Base-by-base conservation (phyloP, 495 filamentous ascomycete species). In the Tuber umbilicatum region DNA sequence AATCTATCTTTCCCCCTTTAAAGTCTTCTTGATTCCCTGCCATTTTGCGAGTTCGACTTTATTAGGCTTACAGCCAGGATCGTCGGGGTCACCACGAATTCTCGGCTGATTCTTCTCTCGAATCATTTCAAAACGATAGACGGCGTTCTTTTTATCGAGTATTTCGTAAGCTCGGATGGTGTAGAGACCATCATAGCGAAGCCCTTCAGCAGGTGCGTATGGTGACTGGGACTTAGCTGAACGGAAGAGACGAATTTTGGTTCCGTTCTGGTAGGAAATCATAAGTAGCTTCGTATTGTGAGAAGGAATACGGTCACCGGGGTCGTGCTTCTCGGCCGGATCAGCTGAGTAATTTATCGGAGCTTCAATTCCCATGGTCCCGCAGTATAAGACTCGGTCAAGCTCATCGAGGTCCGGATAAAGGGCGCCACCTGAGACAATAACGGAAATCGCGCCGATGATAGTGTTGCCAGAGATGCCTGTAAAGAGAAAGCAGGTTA, bases 151-250 rank as follows among this genome's bases (percentile, higher is more conserved):
- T 7, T 55, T 73, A 71, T 82, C 78, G 81, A 84, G 2, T 76
- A 78, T 45, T 39, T 76, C 60, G 5, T 70, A 68, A 69, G 79
- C 72, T 5, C 73, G 73, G 16, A 89, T 86, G 4, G 74, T 79
- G 75, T 90, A 90, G 9, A 90, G 77, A 0, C 88, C 88, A 79
- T 90, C 88, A 73, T 89, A 90, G 19, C 88, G 81, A 6, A 88
- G 81, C 5, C 88, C 88, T 31, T 80, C 73, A 9, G 75, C 73
- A 0, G 88, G 88, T 9, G 86, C 83, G 69, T 84, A 89, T 31
- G 42, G 47, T 17, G 79, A 82, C 1, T 70, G 74, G 16, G 83
- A 83, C 40, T 81, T 82, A 37, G 76, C 73, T 2, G 85, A 84
- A 21, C 88, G 84, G 7, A 90, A 80, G 5, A 90, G 83, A 9